These are phyloP conservation scores for Cercospora sp. DNA, from an alignment of 2,329 filamentous ascomycete genomes.

Conservation along the genomic window DNA sequence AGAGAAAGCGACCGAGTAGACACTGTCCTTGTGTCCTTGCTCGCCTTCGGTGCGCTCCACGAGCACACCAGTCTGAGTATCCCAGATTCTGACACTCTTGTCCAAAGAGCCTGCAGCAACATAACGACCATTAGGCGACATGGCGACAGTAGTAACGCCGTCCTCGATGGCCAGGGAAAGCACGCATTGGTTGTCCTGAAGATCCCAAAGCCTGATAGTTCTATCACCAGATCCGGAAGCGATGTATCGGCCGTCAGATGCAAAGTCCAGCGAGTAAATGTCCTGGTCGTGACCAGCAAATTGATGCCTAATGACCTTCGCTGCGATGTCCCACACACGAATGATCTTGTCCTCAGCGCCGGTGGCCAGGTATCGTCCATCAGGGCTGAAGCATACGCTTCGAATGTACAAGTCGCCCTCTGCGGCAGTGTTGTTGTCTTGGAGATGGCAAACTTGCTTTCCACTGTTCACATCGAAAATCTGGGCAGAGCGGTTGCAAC, in stretches of 20 bases:
- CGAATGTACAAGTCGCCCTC: constrained; percentile 93
- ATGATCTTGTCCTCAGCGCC: constrained; percentile 98
- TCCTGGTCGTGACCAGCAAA: constrained; percentile 98
- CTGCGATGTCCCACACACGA: constrained; percentile 90
- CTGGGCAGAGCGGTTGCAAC: constrained; percentile 98
- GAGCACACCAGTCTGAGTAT: constrained; percentile 79
- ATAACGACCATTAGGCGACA: constrained; percentile 90
- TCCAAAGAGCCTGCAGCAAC: constrained; percentile 94
- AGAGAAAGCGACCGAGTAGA: constrained; percentile 94
- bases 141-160: constrained; percentile 94
- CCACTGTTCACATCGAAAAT: constrained; percentile 92
- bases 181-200: constrained; percentile 78
- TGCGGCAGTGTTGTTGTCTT: constrained; percentile 83
- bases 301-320: constrained; percentile 80
- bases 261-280: constrained; percentile 95
- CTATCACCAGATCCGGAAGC: constrained; percentile 93
- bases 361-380: constrained; percentile 89
- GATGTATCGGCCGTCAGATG: constrained; percentile 88
- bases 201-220: constrained; percentile 94
- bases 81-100: constrained; percentile 98
- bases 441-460: constrained; percentile 82
- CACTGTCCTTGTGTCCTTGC: constrained; percentile 93
- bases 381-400: constrained; percentile 97
- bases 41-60: constrained; percentile 90
- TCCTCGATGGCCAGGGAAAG: constrained; percentile 91